A percentile compares a stretch with the other conserved stretches of the same genome.
phyloP scores from a whole-genome alignment of 768 basidiomycete genomes.

The Lactarius indigo region DNA sequence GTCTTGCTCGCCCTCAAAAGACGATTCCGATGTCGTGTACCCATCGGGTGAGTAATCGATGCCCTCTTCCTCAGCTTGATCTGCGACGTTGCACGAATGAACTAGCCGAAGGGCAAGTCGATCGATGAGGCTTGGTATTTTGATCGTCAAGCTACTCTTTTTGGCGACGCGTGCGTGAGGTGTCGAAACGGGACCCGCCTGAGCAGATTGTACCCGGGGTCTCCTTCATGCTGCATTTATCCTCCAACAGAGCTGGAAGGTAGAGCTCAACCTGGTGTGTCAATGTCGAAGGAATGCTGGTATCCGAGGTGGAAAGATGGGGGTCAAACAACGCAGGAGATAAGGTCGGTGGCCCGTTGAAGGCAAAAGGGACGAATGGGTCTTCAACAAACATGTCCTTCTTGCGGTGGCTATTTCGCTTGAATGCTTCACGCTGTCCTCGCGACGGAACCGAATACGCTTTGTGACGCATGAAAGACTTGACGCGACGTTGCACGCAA shows the following conservation, averaged over 20 bases:
- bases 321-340: background rate
- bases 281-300: background rate
- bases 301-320: background rate
- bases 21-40: slow-evolving; percentile 11
- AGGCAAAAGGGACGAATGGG: background rate
- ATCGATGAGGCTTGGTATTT: slow-evolving; percentile 12
- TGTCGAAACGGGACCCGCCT: background rate
- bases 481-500: slow-evolving; percentile 1
- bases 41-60: background rate
- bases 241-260: background rate
- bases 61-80: background rate
- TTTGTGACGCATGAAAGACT: slow-evolving; percentile 5
- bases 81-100: background rate
- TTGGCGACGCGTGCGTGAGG: background rate
- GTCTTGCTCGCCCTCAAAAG: slow-evolving; percentile 8
- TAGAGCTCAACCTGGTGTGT: background rate
- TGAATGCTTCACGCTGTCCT: slow-evolving; percentile 11
- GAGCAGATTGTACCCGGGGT: background rate
- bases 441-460: slow-evolving; percentile 9
- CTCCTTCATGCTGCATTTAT: background rate
- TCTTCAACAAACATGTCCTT: slow-evolving; percentile 8
- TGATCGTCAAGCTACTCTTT: slow-evolving; percentile 4
- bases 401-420: background rate
- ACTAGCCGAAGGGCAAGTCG: slow-evolving; percentile 13
- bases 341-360: background rate